These are phyloP conservation scores for Capronia coronata DNA, from an alignment of 2,329 filamentous ascomycete species.

Conservation along the genomic window DNA sequence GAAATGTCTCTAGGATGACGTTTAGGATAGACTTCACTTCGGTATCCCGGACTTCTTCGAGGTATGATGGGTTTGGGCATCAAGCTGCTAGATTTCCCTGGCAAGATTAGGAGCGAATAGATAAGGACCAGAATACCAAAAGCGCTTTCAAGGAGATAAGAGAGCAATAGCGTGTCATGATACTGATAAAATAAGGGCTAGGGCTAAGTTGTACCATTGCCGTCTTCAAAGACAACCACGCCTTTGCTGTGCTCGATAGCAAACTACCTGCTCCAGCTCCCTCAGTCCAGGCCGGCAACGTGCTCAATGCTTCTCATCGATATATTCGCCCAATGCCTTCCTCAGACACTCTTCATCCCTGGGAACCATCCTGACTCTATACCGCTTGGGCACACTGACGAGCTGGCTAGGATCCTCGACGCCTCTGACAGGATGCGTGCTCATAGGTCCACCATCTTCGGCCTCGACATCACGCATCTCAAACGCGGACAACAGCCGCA, in stretches of 20 bases:
- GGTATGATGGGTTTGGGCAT: too few species aligned
- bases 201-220: too few species aligned
- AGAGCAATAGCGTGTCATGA: too few species aligned
- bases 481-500: constrained; percentile 57
- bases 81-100: too few species aligned
- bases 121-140: too few species aligned
- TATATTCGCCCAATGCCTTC: constrained; percentile 34
- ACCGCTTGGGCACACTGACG: constrained; percentile 55
- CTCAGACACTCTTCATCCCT: constrained; percentile 44
- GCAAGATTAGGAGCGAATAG: too few species aligned
- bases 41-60: not conserved
- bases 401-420: constrained; percentile 57
- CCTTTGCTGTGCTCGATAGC: too few species aligned
- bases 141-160: too few species aligned
- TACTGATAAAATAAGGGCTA: too few species aligned
- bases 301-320: constrained; percentile 11
- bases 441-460: constrained; percentile 38
- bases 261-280: too few species aligned
- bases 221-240: too few species aligned
- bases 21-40: not conserved
- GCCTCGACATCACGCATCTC: constrained; percentile 50
- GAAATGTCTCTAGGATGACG: not conserved
- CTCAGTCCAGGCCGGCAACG: not conserved
- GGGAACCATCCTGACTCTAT: constrained; percentile 54
- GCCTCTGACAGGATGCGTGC: constrained; percentile 52